These are phyloP conservation scores for Alternaria angustiovoidea DNA, from an alignment of 2,329 filamentous ascomycete species.

Conservation along the genomic window DNA sequence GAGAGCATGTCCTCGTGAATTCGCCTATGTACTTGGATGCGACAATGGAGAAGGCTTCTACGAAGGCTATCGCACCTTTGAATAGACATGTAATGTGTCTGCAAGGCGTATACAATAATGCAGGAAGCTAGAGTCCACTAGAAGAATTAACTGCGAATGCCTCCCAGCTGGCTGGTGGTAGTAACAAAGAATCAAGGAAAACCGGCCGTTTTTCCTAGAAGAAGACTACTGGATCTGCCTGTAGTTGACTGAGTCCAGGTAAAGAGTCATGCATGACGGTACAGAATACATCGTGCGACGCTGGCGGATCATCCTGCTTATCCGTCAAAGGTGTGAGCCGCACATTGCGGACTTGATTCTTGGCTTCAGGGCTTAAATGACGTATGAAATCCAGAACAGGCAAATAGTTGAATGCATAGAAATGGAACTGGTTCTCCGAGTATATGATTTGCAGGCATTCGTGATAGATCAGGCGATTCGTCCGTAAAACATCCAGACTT, in stretches of 20 bases:
- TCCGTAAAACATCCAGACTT: conserved; percentile 47
- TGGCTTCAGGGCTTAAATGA: conserved; percentile 49
- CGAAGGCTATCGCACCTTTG: neutral
- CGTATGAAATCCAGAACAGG: conserved; percentile 52
- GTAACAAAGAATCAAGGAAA: neutral
- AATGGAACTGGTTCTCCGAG: conserved; percentile 51
- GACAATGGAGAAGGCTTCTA: conserved; percentile 1
- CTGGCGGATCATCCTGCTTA: conserved; percentile 44
- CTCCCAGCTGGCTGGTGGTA: neutral
- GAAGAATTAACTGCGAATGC: neutral
- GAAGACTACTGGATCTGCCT: conserved; percentile 49
- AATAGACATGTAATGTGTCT: neutral
- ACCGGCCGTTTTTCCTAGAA: conserved; percentile 30
- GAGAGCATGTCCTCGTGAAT: conserved; percentile 3
- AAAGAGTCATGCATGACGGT: conserved; percentile 51
- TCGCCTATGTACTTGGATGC: conserved; percentile 13
- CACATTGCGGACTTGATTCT: conserved; percentile 46
- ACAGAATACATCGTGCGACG: conserved; percentile 49
- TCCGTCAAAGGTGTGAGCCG: conserved; percentile 49
- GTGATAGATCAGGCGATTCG: conserved; percentile 50
- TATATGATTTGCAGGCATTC: conserved; percentile 51
- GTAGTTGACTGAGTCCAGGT: conserved; percentile 47
- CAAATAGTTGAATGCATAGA: conserved; percentile 51
- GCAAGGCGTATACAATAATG: neutral
- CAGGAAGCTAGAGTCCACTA: neutral